Evolutionary conservation across 192 early-diverging fungal species (phyloP).

Genomic region (Gryganskiella cystojenkinii): DNA sequence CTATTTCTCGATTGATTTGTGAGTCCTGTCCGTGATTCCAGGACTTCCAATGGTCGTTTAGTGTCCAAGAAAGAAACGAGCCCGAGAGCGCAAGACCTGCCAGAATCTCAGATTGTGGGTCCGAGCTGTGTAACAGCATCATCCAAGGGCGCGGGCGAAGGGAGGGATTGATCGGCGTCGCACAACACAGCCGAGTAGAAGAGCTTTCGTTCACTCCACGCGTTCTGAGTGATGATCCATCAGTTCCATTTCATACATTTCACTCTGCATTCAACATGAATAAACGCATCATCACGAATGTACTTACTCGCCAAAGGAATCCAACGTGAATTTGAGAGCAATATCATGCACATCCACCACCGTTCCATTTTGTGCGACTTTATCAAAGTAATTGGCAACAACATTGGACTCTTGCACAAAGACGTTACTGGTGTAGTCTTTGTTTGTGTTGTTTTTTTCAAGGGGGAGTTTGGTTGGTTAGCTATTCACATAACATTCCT

Average conservation of each 20-base stretch:
- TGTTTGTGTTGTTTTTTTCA: too few relatives aligned
- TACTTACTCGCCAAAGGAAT: constrained; percentile 62
- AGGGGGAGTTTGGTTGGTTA: too few relatives aligned
- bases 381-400: constrained; percentile 33
- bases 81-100: too few relatives aligned
- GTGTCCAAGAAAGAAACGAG: too few relatives aligned
- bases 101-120: too few relatives aligned
- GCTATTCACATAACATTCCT: too few relatives aligned
- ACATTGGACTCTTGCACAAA: constrained; percentile 36
- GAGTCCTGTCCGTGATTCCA: too few relatives aligned
- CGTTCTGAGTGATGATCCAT: not conserved
- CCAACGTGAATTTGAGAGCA: constrained; percentile 60
- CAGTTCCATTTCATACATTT: not conserved
- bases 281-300: not conserved
- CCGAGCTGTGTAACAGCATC: too few relatives aligned
- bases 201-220: not conserved
- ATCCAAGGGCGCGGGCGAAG: too few relatives aligned
- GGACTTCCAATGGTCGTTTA: too few relatives aligned
- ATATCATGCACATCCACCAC: constrained; percentile 58
- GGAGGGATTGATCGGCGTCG: too few relatives aligned
- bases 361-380: constrained; percentile 32
- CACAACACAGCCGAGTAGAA: not conserved
- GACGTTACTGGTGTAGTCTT: constrained; percentile 46
- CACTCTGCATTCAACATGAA: not conserved
- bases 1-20: too few relatives aligned